phyloP scores from a whole-genome alignment of 1,139 yeast species.

The Taphrina wiesneri region DNA sequence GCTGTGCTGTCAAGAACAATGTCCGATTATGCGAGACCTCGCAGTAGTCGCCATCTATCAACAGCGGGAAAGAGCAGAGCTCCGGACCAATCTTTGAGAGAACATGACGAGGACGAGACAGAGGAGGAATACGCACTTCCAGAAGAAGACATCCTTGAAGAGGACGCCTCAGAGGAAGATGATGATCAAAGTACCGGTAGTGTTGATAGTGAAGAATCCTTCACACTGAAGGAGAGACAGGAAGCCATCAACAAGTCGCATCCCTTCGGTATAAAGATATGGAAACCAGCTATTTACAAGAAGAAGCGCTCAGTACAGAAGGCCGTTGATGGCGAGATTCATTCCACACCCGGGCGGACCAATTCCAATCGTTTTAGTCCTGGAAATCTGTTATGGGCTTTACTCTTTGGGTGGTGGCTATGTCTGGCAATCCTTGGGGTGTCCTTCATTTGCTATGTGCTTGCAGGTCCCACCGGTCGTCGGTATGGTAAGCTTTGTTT shows the following conservation, averaged over 20 bases:
- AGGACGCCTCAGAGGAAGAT: slow-evolving; percentile 1
- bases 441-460: slow-evolving; percentile 51
- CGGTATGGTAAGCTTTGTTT: slow-evolving; percentile 64
- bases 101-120: slow-evolving; percentile 20
- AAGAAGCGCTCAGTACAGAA: slow-evolving; percentile 88
- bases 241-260: slow-evolving; percentile 95
- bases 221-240: slow-evolving; percentile 66
- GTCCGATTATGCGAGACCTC: slow-evolving; percentile 12
- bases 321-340: slow-evolving; percentile 91
- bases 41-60: slow-evolving; percentile 6
- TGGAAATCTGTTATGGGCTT: slow-evolving; percentile 39
- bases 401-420: slow-evolving; percentile 38
- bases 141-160: slow-evolving; percentile 5
- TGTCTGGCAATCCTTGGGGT: slow-evolving; percentile 47
- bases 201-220: slow-evolving; percentile 29
- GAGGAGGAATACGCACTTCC: slow-evolving; percentile 19
- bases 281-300: slow-evolving; percentile 97
- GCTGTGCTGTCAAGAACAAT: slow-evolving; percentile 20
- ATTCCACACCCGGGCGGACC: slow-evolving; percentile 62
- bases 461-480: slow-evolving; percentile 49
- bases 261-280: slow-evolving; percentile 95
- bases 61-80: slow-evolving; percentile 11
- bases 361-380: slow-evolving; percentile 44
- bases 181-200: slow-evolving; percentile 28
- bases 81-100: slow-evolving; percentile 15